Conservation (phyloP, 78 protist species). For the Bigelowiella natans region DNA sequence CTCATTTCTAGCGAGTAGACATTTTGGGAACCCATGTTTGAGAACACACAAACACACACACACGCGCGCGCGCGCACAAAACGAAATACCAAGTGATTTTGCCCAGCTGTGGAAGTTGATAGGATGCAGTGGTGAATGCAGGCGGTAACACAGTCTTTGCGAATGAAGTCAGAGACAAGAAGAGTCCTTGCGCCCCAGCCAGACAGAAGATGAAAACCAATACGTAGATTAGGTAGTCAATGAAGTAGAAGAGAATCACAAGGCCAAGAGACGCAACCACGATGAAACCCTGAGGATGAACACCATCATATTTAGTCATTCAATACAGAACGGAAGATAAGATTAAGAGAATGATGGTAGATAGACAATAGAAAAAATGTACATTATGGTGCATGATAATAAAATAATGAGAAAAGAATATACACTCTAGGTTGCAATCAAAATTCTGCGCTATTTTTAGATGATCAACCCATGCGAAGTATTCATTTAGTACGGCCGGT, state of each 20-base stretch:
- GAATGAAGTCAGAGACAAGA: background rate
- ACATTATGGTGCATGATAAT: too few species aligned
- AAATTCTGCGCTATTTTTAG: too few species aligned
- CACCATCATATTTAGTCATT: too few species aligned
- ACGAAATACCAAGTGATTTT: background rate
- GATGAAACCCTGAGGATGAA: background rate
- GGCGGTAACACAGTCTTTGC: background rate
- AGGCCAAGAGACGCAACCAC: background rate
- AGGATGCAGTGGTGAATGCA: background rate
- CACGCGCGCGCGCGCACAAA: too few species aligned
- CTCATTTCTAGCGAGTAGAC: too few species aligned
- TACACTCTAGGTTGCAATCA: too few species aligned
- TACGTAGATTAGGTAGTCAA: background rate
- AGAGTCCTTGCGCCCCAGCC: background rate
- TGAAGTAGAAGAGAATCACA: background rate
- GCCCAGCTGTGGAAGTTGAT: background rate
- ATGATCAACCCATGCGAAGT: background rate
- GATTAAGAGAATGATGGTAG: too few species aligned
- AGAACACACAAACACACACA: too few species aligned
- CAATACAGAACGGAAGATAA: too few species aligned
- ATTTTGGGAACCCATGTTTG: too few species aligned
- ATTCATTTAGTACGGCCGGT: background rate
- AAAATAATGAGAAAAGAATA: too few species aligned
- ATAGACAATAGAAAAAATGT: too few species aligned
- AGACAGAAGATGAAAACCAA: background rate